Evolutionary conservation across 441 rosid species (phyloP).

Genomic region (Jatropha multifida): DNA sequence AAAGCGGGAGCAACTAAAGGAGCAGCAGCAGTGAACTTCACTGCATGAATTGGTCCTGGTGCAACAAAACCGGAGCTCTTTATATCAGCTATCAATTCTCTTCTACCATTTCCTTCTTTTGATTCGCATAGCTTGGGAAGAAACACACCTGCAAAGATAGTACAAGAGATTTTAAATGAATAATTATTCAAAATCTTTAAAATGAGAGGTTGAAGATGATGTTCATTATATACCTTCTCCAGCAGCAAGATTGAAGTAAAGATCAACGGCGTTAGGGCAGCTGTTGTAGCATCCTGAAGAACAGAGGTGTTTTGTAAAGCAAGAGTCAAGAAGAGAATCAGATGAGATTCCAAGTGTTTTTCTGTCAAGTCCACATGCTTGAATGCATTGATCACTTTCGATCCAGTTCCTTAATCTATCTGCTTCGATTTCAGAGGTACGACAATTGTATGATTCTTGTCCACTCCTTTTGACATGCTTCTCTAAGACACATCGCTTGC

Average conservation of each 20-base stretch:
- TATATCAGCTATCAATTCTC: slow-evolving; percentile 55
- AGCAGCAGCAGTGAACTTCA: slow-evolving; percentile 18
- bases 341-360: slow-evolving; percentile 78
- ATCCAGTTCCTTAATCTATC: slow-evolving; percentile 55
- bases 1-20: slow-evolving; percentile 36
- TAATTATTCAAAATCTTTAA: background rate
- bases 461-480: slow-evolving; percentile 56
- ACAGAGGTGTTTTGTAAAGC: slow-evolving; percentile 60
- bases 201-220: background rate
- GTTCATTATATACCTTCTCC: slow-evolving; percentile 57
- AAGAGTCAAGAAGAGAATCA: slow-evolving; percentile 66
- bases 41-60: slow-evolving; percentile 35
- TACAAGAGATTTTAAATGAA: background rate
- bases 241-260: slow-evolving; percentile 84
- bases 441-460: slow-evolving; percentile 52
- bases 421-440: slow-evolving; percentile 65
- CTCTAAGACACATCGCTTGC: slow-evolving; percentile 77
- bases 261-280: slow-evolving; percentile 80
- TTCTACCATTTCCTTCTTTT: slow-evolving; percentile 39
- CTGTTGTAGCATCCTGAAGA: slow-evolving; percentile 62
- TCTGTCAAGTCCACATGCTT: slow-evolving; percentile 69
- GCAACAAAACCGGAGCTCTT: slow-evolving; percentile 54
- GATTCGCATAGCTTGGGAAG: slow-evolving; percentile 70
- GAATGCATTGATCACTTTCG: slow-evolving; percentile 66
- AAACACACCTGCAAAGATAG: slow-evolving; percentile 50